A percentile compares a stretch with the other conserved stretches of the same genome.
These are phyloP conservation scores for Immersiporthe knoxdaviesiana DNA, from an alignment of 2,329 filamentous ascomycete genomes.

Conservation along the genomic window DNA sequence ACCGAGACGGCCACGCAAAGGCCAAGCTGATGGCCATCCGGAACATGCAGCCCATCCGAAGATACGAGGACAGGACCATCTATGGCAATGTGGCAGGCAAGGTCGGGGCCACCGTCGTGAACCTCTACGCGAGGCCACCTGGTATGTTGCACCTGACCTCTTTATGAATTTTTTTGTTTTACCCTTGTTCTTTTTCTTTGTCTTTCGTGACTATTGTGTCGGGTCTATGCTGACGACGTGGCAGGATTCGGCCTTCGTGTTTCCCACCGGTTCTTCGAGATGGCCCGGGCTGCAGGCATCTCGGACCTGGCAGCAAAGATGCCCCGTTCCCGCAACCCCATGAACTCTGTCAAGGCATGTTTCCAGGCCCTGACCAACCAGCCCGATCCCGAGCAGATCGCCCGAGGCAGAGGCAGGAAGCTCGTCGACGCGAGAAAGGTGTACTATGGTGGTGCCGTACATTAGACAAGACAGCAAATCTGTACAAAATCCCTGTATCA, in stretches of 20 bases:
- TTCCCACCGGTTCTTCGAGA: constrained; percentile 90
- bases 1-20: constrained; percentile 68
- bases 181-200: constrained; percentile 17
- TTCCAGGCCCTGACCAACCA: constrained; percentile 83
- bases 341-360: constrained; percentile 96
- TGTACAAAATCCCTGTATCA: constrained; percentile 29
- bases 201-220: not conserved
- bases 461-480: constrained; percentile 48
- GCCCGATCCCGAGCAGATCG: constrained; percentile 85
- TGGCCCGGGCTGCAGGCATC: constrained; percentile 85
- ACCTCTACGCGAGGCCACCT: constrained; percentile 81
- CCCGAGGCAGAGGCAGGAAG: constrained; percentile 88
- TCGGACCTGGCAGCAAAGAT: constrained; percentile 84
- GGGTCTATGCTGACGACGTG: constrained; percentile 15
- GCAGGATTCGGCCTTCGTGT: constrained; percentile 92
- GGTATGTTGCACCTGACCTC: constrained; percentile 60
- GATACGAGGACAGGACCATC: constrained; percentile 92
- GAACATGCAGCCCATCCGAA: constrained; percentile 89
- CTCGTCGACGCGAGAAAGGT: constrained; percentile 95
- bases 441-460: constrained; percentile 84
- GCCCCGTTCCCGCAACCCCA: constrained; percentile 85
- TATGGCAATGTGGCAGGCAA: constrained; percentile 84
- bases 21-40: constrained; percentile 80
- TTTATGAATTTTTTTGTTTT: not conserved
- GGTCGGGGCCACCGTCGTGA: constrained; percentile 83